A percentile compares a stretch with the other conserved stretches of the same genome.
phyloP scores from a whole-genome alignment of 2,329 filamentous ascomycete genomes.

The Tolypocladium amazonense region DNA sequence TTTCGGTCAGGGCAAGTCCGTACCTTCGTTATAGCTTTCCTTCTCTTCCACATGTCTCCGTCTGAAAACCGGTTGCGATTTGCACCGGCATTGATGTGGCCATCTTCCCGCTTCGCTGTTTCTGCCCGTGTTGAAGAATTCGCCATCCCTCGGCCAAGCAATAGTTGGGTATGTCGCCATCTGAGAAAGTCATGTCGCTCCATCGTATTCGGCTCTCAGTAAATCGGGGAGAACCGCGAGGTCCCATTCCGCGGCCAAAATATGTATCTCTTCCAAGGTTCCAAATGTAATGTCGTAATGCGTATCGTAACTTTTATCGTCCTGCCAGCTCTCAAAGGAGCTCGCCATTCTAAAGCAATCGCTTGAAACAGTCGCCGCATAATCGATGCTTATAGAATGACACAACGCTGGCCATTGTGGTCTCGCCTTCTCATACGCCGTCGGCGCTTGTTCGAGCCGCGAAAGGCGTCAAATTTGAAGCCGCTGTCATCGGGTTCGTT shows the following conservation, averaged over 20 bases:
- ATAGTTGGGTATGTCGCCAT: not conserved
- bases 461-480: conserved; percentile 28
- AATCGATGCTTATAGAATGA: conserved; percentile 25
- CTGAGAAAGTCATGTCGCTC: not conserved
- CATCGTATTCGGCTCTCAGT: not conserved
- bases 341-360: not conserved
- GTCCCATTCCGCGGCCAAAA: not conserved
- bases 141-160: not conserved
- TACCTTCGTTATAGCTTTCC: not conserved
- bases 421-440: conserved; percentile 19
- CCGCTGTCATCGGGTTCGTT: conserved; percentile 25
- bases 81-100: not conserved
- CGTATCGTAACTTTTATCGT: not conserved
- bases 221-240: not conserved
- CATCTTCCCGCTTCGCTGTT: not conserved
- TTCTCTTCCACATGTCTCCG: not conserved
- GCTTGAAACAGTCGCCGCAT: not conserved
- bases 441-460: conserved; percentile 15
- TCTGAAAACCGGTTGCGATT: too few species aligned
- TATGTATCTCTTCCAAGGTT: not conserved
- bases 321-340: not conserved
- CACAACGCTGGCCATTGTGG: conserved; percentile 26
- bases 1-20: not conserved
- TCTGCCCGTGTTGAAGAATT: not conserved
- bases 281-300: not conserved